phyloP scores from a whole-genome alignment of 2,329 filamentous ascomycete species.

The Calonectria ilicicola region DNA sequence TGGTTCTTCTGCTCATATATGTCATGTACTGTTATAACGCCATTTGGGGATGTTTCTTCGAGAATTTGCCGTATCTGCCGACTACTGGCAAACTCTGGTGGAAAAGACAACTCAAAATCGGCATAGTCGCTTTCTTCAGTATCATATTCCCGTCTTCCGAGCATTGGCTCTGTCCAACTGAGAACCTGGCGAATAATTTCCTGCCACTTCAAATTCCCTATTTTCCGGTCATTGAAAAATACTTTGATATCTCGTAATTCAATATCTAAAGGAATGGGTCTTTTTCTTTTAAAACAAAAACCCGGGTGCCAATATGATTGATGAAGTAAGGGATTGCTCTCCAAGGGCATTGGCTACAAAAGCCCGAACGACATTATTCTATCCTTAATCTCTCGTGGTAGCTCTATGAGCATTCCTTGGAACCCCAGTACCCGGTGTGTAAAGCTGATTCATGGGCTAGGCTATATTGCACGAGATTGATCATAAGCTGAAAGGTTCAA shows the following conservation, averaged over 20 bases:
- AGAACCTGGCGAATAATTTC: slow-evolving; percentile 11
- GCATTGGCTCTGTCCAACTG: background rate
- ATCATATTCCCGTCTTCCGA: background rate
- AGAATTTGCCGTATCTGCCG: background rate
- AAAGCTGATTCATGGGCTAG: background rate
- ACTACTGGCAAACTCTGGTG: background rate
- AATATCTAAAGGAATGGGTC: slow-evolving; percentile 21
- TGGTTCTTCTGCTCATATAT: background rate
- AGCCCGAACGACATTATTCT: background rate
- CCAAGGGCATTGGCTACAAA: background rate
- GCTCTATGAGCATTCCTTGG: background rate
- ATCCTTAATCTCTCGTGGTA: slow-evolving; percentile 16
- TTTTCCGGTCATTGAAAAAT: background rate
- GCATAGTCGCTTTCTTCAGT: background rate
- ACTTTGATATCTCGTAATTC: background rate
- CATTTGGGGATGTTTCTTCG: background rate
- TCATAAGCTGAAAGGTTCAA: background rate
- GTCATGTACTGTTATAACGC: background rate
- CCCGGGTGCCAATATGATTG: slow-evolving; percentile 1
- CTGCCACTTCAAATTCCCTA: slow-evolving; percentile 12
- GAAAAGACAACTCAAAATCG: background rate
- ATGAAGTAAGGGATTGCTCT: background rate
- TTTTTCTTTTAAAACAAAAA: too few relatives aligned
- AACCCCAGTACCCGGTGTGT: background rate
- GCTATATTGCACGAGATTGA: background rate